Evolutionary conservation across 306 rosid species (phyloP).

Genomic region (Glycyrrhiza uralensis): DNA sequence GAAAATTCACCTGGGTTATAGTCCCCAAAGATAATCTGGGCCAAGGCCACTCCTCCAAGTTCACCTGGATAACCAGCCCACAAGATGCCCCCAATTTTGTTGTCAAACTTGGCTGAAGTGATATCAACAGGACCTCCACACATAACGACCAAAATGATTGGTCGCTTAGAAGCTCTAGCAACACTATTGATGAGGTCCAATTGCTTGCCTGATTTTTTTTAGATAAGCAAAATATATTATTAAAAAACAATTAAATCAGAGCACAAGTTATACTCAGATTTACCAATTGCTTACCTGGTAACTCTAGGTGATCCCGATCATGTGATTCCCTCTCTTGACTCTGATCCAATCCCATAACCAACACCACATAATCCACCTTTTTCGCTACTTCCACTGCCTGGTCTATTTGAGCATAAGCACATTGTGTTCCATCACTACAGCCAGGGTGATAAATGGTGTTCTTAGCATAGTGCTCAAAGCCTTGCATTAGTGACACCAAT

Average conservation of each 20-base stretch:
- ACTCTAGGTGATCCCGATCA: conserved; percentile 53
- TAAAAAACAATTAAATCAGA: no score
- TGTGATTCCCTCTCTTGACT: conserved; percentile 63
- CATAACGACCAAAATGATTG: conserved; percentile 66
- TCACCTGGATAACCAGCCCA: conserved; percentile 99
- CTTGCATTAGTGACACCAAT: conserved; percentile 47
- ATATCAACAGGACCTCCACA: conserved; percentile 87
- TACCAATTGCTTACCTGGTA: conserved; percentile 85
- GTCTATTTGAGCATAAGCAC: conserved; percentile 41
- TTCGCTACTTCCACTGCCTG: conserved; percentile 53
- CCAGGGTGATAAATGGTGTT: conserved; percentile 50
- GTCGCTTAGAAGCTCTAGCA: conserved; percentile 63
- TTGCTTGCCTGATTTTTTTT: no score
- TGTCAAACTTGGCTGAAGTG: conserved; percentile 52
- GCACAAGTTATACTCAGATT: no score
- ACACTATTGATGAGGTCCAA: conserved; percentile 55
- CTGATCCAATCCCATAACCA: conserved; percentile 87
- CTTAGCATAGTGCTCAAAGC: conserved; percentile 43
- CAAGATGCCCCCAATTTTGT: conserved; percentile 68
- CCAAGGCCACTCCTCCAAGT: conserved; percentile 78
- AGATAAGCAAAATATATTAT: no score
- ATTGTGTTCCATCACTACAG: conserved; percentile 43
- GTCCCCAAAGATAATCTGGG: conserved; percentile 81
- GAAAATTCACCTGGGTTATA: conserved; percentile 74
- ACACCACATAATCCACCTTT: conserved; percentile 60